phyloP scores from a whole-genome alignment of 768 basidiomycete species.

The Ramaria rubella region DNA sequence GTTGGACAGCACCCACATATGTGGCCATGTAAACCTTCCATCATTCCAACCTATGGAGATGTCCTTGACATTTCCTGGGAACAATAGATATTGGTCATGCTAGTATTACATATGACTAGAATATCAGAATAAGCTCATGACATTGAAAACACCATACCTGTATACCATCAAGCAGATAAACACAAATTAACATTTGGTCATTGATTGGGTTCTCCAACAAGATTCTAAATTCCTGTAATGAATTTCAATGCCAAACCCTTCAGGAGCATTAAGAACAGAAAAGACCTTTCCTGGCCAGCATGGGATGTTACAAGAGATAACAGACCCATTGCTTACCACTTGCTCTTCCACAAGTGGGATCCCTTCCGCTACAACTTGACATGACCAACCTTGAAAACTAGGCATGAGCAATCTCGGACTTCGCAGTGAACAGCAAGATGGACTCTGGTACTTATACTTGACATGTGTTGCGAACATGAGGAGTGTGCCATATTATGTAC shows the following conservation, averaged over 20 bases:
- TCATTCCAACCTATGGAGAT: constrained; percentile 1
- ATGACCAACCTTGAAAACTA: neutral
- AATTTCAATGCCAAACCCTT: neutral
- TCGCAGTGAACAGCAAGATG: too few relatives aligned
- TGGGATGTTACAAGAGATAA: neutral
- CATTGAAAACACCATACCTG: neutral
- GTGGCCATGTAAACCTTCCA: neutral
- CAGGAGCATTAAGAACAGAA: neutral
- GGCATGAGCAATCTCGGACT: too few relatives aligned
- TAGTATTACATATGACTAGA: neutral
- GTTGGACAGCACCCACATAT: neutral
- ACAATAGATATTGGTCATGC: neutral
- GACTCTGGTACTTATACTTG: too few relatives aligned
- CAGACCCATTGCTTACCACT: neutral
- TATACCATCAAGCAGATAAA: neutral
- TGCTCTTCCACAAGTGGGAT: neutral
- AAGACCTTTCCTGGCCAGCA: neutral
- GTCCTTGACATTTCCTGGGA: neutral
- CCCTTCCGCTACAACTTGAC: neutral
- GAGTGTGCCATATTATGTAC: too few relatives aligned
- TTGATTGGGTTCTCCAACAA: neutral
- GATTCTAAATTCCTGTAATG: neutral
- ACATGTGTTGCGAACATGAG: too few relatives aligned
- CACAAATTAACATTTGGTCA: neutral
- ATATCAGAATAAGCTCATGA: neutral